Evolutionary conservation across 805 yeast genomes (phyloP), one percentile per base, ranked within the genome.

Genomic region (Pichia cephalocereana): DNA sequence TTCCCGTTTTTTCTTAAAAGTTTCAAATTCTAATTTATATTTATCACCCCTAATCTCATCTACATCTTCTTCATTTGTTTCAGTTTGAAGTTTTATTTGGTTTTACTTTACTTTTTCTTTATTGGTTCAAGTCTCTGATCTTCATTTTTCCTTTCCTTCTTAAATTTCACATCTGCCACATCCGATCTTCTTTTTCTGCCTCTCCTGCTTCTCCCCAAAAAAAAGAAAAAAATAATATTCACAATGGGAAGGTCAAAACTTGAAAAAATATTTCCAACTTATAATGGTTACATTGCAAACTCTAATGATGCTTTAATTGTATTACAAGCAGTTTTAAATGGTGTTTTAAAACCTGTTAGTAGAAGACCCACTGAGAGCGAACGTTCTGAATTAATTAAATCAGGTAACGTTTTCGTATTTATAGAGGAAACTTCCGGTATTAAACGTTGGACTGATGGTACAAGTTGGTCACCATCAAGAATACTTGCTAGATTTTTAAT

Each of bases 361-460:
- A 75, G 96, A 47, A 72, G 98, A 46, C 96, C 96, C 0, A 85
- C 80, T 51, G 96, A 87, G 58, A 70, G 79, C 23, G 96, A 89
- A 65, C 71, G 96, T 17, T 58, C 73, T 0, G 64, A 67, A 4
- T 69, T 87, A 44, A 87, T 90, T 34, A 68, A 72, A 47, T 80
- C 88, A 10, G 96, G 96, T 0, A 79, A 80, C 55, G 80, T 88
- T 1, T 89, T 90, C 65, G 87, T 91, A 1, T 89, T 90, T 59
- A 77, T 83, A 43, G 96, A 90, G 64, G 87, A 84, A 55, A 70
- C 76, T 12, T 80, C 90, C 0, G 89, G 91, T 3, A 89, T 90
- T 51, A 86, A 85, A 61, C 72, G 98, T 50, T 90, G 98, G 98
- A 90, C 98, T 1, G 98, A 90, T 60, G 96, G 96, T n/a, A 77